Conservation (phyloP, 345 rosid genomes). For the Cardamine chenopodiifolia region DNA sequence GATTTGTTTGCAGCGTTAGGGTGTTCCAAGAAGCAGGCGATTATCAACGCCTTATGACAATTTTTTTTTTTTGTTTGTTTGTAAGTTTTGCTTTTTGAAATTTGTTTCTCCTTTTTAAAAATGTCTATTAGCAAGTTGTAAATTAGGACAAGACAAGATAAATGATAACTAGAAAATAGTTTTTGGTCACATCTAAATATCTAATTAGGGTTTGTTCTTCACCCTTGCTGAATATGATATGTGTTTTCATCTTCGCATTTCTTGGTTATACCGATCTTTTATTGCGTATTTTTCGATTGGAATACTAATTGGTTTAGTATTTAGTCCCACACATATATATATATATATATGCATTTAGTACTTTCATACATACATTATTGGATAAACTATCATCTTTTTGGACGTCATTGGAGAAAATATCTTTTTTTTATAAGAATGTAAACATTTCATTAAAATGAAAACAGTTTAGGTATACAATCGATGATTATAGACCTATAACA, state of each 20-base stretch:
- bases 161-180: constrained; percentile 30
- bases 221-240: constrained; percentile 1
- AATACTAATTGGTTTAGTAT: not conserved
- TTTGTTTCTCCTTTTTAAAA: not conserved
- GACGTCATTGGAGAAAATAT: not conserved
- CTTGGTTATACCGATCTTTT: not conserved
- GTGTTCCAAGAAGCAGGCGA: constrained; percentile 72
- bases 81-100: not conserved
- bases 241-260: not conserved
- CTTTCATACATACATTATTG: not conserved
- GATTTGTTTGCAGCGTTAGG: constrained; percentile 56
- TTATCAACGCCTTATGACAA: constrained; percentile 69
- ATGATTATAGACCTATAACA: no score
- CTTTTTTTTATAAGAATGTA: not conserved
- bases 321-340: no score
- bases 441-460: no score
- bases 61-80: constrained; percentile 10
- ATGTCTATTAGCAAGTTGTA: constrained; percentile 31
- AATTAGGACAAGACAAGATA: constrained; percentile 34
- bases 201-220: constrained; percentile 35
- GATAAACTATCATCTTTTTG: not conserved
- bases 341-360: not conserved
- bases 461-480: no score
- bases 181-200: constrained; percentile 34
- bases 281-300: not conserved